Base-by-base conservation (phyloP, 1,139 yeast species). In the Yamadazyma oceani region DNA sequence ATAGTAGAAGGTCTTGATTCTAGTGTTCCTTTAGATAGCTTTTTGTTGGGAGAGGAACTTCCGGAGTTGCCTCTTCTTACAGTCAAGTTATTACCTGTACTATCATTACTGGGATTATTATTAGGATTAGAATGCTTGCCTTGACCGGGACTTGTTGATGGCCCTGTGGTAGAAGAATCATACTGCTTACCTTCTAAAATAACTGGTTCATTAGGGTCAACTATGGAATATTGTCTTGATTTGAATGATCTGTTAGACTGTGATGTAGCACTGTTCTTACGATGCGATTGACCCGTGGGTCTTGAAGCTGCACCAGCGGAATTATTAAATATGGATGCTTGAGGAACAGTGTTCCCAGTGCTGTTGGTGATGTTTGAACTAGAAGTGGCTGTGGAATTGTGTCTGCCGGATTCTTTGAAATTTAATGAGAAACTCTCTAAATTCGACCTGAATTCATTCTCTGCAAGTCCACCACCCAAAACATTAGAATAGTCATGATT, bases 401-500 rank as follows among this genome's bases (percentile, higher is more conserved):
- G 19, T 27, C 30, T 16, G 4, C 12, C 12, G 14, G 14, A 13
- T 17, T 19, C 8, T 19, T 28, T 36, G 41, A 53, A 55, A 39
- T 57, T 53, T 19, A 69, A 53, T 1, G 68, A 53, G 43, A 59
- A 68, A 26, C 53, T 58, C 27, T 64, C 70, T 30, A 69, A 52
- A 17, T 56, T 58, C 19, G 54, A 48, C 17, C 66, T 52, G 49
- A 64, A 62, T 25, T 60, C 69, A 22, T 51, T 49, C 36, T 62
- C 69, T 2, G 48, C 45, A 4, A 59, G 31, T 24, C 57, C 63
- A 10, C 64, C 71, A 19, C 50, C 47, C 24, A 70, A 50, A 22
- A 69, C 51, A 44, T 60, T 59, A 11, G 75, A 69, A 47, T 58
- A 69, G 49, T 70, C 75, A 53, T 66, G 73, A 12, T 33, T 34